Conservation (phyloP, 805 yeast genomes). For the Suhomyces pyralidae region DNA sequence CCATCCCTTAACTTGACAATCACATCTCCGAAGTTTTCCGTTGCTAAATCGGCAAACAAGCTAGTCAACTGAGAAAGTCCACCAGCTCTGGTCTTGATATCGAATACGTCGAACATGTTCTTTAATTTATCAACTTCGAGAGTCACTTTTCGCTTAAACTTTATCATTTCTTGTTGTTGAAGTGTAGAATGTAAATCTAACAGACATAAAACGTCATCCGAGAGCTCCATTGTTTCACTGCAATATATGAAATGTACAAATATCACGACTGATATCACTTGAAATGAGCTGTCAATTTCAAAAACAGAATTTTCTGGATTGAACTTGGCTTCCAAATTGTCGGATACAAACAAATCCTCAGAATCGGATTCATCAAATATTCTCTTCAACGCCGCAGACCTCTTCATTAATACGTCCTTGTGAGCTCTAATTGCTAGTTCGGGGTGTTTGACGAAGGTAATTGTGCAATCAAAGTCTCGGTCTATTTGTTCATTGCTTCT, state of each 20-base stretch:
- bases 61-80: background rate
- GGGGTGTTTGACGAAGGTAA: constrained; percentile 22
- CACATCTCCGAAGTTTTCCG: constrained; percentile 35
- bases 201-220: constrained; percentile 3
- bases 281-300: constrained; percentile 19
- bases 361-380: constrained; percentile 18
- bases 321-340: constrained; percentile 24
- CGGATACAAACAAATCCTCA: constrained; percentile 18
- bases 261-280: constrained; percentile 39
- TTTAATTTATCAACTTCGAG: constrained; percentile 10
- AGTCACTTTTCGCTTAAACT: background rate
- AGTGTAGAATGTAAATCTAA: background rate
- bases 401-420: constrained; percentile 24
- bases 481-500: background rate
- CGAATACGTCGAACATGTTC: constrained; percentile 4
- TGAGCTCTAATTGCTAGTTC: constrained; percentile 34
- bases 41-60: background rate
- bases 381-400: constrained; percentile 28
- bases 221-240: constrained; percentile 4
- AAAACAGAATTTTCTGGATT: constrained; percentile 12
- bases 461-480: constrained; percentile 36
- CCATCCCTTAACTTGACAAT: constrained; percentile 47
- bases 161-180: background rate
- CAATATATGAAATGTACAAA: constrained; percentile 45
- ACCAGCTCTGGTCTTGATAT: background rate